Percentiles rank a stretch among this genome's conserved stretches.
Conservation (phyloP, 2,329 filamentous ascomycete species). For the Tolypocladium ophioglossoides region DNA sequence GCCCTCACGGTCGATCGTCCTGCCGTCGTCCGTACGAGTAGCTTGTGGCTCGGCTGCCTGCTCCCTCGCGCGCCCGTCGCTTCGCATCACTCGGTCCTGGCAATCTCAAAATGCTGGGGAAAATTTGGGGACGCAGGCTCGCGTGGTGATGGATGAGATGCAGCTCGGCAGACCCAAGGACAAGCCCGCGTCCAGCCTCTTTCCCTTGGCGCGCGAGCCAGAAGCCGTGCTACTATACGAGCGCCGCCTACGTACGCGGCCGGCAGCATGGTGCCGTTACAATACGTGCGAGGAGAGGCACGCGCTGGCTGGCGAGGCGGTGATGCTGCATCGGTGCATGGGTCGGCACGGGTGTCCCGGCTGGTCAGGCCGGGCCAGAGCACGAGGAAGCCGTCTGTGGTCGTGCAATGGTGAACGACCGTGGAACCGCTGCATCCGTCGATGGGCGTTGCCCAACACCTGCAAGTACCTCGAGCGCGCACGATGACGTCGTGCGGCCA, state of each 20-base stretch:
- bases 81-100: neutral
- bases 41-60: neutral
- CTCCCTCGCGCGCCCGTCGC: neutral
- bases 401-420: too few species aligned
- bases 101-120: neutral
- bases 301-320: neutral
- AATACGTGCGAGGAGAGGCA: neutral
- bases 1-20: too few species aligned
- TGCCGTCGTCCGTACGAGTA: too few species aligned
- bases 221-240: neutral
- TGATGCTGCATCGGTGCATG: neutral
- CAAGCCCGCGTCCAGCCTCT: neutral
- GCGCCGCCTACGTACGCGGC: neutral
- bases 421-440: too few species aligned
- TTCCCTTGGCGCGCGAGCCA: neutral
- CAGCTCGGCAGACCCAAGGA: too few species aligned
- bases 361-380: neutral
- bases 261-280: too few species aligned
- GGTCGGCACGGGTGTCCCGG: neutral
- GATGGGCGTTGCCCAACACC: too few species aligned
- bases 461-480: neutral
- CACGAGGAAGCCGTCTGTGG: too few species aligned
- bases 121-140: neutral
- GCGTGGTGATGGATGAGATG: neutral
- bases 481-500: neutral